Evolutionary conservation across 495 filamentous ascomycete genomes (phyloP).

Genomic region (Lepidopterella palustris): DNA sequence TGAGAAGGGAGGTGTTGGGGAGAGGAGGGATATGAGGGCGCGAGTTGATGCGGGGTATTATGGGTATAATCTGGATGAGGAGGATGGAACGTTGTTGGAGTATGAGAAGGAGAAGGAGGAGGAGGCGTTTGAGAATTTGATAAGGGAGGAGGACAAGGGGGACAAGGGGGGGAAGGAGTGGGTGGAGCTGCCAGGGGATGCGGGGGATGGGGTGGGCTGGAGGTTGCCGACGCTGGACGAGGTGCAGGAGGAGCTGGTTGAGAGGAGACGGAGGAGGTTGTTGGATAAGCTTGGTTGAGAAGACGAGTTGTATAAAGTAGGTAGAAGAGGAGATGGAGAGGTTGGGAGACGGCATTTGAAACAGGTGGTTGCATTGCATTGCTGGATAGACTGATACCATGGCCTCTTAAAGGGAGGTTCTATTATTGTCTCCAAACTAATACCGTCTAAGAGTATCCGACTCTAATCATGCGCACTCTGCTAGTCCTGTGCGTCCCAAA

Average conservation of each 20-base stretch:
- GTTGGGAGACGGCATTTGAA: no score
- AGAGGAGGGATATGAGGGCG: conserved; percentile 63
- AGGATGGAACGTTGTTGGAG: conserved; percentile 73
- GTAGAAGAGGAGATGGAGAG: neutral
- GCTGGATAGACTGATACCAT: no score
- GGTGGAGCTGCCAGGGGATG: conserved; percentile 81
- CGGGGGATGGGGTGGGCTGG: conserved; percentile 78
- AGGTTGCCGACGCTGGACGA: conserved; percentile 79
- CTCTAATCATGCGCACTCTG: no score
- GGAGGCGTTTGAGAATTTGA: conserved; percentile 64
- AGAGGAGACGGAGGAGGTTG: conserved; percentile 72
- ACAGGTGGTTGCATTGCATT: no score
- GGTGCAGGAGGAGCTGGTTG: conserved; percentile 85
- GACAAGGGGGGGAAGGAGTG: conserved; percentile 45
- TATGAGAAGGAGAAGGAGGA: conserved; percentile 83
- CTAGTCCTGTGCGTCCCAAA: no score
- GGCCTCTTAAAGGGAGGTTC: no score
- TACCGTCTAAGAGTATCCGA: no score
- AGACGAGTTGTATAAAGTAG: neutral
- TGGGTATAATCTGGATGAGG: conserved; percentile 89
- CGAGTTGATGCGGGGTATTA: conserved; percentile 93
- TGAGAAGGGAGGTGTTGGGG: conserved; percentile 55
- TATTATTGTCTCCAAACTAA: no score
- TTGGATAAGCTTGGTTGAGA: conserved; percentile 68
- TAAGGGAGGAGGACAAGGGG: conserved; percentile 43